A percentile compares a stretch with the other conserved stretches of the same genome.
Conservation (phyloP, 371 early-diverging fungal genomes). For the Mucor piriformis region DNA sequence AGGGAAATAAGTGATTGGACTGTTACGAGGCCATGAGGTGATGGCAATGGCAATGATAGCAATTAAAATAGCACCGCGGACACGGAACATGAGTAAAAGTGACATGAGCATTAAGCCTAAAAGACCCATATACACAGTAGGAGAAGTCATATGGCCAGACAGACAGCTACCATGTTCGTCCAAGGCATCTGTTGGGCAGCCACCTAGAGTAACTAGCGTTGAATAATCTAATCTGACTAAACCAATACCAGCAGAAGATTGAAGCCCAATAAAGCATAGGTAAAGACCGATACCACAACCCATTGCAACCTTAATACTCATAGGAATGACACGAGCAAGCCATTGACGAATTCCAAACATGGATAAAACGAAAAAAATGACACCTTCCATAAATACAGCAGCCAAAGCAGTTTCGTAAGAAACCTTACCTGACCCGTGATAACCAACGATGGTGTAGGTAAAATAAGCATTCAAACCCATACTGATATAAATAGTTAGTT, state of each 20-base stretch:
- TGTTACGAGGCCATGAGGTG: conserved; percentile 69
- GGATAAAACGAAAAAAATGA: conserved; percentile 73
- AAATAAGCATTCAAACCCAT: conserved; percentile 87
- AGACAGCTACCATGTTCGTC: conserved; percentile 57
- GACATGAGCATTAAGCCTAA: conserved; percentile 74
- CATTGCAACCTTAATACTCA: conserved; percentile 73
- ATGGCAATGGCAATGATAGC: conserved; percentile 72
- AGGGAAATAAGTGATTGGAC: conserved; percentile 75
- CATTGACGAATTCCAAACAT: conserved; percentile 79
- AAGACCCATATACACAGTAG: conserved; percentile 68
- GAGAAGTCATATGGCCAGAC: conserved; percentile 67
- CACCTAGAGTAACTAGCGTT: conserved; percentile 70
- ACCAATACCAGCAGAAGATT: conserved; percentile 79
- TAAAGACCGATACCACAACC: conserved; percentile 81
- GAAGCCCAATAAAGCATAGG: conserved; percentile 75
- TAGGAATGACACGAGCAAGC: conserved; percentile 74
- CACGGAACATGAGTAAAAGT: conserved; percentile 63
- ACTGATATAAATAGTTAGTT: conserved; percentile 1
- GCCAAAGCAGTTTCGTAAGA: conserved; percentile 71
- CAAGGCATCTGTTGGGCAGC: conserved; percentile 59
- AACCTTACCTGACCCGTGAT: conserved; percentile 72
- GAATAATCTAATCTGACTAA: conserved; percentile 61
- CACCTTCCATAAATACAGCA: conserved; percentile 81
- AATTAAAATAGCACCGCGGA: conserved; percentile 74
- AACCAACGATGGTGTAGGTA: conserved; percentile 80